A percentile compares a stretch with the other conserved stretches of the same genome.
Conservation (phyloP, 2,329 filamentous ascomycete species). For the Chaetomium sp. region DNA sequence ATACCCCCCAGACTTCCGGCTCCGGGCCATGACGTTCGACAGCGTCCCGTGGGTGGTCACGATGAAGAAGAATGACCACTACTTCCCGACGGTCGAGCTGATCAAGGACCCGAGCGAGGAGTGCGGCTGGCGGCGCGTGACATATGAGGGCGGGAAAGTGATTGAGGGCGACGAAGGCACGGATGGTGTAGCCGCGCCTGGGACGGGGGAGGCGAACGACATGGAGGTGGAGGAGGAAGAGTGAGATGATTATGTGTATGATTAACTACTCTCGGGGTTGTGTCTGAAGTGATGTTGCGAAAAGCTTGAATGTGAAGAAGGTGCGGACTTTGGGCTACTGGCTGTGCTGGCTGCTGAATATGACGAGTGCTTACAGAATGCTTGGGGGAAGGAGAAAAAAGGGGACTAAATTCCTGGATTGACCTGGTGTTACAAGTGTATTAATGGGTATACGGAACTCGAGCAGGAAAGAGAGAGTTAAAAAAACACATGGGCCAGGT, state of each 20-base stretch:
- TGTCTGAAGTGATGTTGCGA: too few species aligned
- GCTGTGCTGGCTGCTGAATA: too few species aligned
- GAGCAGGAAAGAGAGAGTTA: too few species aligned
- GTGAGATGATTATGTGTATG: conserved; percentile 1
- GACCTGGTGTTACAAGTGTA: too few species aligned
- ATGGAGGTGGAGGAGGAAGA: conserved; percentile 19
- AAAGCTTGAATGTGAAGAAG: too few species aligned
- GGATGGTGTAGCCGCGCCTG: conserved; percentile 40
- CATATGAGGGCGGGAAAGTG: conserved; percentile 51
- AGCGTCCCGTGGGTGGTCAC: conserved; percentile 99
- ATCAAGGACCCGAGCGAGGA: conserved; percentile 55
- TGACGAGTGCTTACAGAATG: too few species aligned
- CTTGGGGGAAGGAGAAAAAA: too few species aligned
- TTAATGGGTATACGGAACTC: too few species aligned
- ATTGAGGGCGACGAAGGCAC: conserved; percentile 46
- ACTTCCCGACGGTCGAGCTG: conserved; percentile 69
- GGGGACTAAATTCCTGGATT: too few species aligned
- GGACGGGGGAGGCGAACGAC: conserved; percentile 30
- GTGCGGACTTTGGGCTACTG: too few species aligned
- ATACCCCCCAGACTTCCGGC: conserved; percentile 64
- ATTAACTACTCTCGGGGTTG: neutral
- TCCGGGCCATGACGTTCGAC: conserved; percentile 97
- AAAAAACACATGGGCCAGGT: too few species aligned
- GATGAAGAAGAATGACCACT: conserved; percentile 99
- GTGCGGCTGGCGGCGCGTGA: conserved; percentile 57